phyloP scores from a whole-genome alignment of 805 yeast genomes.

The Yamadazyma scolyti region DNA sequence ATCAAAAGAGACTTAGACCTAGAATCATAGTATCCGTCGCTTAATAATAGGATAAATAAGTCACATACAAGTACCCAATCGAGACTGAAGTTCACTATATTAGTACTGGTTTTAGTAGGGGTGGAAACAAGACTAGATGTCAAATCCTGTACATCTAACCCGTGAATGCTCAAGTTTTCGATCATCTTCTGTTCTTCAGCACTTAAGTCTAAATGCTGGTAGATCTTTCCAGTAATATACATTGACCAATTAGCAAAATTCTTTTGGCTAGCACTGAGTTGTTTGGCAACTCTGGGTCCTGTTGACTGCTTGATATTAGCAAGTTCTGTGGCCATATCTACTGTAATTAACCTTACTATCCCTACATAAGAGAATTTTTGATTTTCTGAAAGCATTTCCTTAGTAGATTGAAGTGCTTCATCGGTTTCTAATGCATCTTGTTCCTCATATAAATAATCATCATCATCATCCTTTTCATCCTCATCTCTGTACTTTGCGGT shows the following conservation, averaged over 20 bases:
- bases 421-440: conserved; percentile 46
- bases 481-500: conserved; percentile 23
- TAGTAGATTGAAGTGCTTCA: conserved; percentile 77
- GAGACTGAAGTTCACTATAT: conserved; percentile 44
- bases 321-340: conserved; percentile 78
- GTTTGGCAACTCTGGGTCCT: conserved; percentile 52
- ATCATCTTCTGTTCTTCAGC: conserved; percentile 85
- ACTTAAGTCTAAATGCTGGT: conserved; percentile 73
- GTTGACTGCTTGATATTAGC: conserved; percentile 55
- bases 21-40: conserved; percentile 85
- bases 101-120: conserved; percentile 6
- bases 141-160: conserved; percentile 71
- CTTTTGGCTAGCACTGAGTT: conserved; percentile 65
- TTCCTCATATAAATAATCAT: conserved; percentile 19
- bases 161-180: conserved; percentile 79
- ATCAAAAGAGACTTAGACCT: conserved; percentile 80
- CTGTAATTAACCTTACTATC: conserved; percentile 67
- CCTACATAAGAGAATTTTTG: conserved; percentile 94
- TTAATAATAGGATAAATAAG: conserved; percentile 70
- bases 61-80: conserved; percentile 96
- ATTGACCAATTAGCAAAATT: conserved; percentile 84
- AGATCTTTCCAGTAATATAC: conserved; percentile 64
- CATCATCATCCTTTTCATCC: conserved; percentile 15
- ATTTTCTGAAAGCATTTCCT: conserved; percentile 71
- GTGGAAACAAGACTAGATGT: conserved; percentile 47